Evolutionary conservation across 208 protist genomes (phyloP).

Genomic region (Crithidia acanthocephali): DNA sequence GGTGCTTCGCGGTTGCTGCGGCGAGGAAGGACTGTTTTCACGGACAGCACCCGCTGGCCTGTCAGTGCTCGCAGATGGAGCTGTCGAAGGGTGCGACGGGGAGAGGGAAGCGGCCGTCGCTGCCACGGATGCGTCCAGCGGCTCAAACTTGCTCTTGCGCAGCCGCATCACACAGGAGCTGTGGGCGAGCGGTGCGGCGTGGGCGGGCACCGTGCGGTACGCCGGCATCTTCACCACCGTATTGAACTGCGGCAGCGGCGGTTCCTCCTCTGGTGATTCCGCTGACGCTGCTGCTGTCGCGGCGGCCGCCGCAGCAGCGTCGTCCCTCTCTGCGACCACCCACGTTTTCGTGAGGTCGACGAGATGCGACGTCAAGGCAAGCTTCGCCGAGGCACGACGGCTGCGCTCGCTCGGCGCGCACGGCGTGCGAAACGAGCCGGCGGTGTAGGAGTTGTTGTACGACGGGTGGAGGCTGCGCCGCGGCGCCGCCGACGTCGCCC

Average conservation of each 20-base stretch:
- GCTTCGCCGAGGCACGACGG: neutral
- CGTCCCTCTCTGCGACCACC: conserved; percentile 8
- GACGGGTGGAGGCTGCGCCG: conserved; percentile 1
- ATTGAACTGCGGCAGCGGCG: neutral
- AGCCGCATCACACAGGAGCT: conserved; percentile 21
- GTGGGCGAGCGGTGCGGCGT: neutral
- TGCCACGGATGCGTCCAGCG: neutral
- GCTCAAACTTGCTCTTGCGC: conserved; percentile 20
- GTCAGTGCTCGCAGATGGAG: too few relatives aligned
- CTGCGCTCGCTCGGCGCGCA: neutral
- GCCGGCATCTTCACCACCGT: conserved; percentile 10
- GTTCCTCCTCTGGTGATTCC: neutral
- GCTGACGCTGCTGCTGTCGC: neutral
- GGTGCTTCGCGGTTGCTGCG: neutral
- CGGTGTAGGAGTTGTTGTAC: conserved; percentile 2
- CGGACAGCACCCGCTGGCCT: too few relatives aligned
- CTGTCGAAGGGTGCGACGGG: too few relatives aligned
- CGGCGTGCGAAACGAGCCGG: neutral
- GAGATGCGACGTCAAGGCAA: neutral
- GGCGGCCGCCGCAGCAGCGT: neutral
- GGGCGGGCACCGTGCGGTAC: neutral
- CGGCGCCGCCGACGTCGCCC: neutral
- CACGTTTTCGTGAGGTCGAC: conserved; percentile 14
- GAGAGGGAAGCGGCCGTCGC: neutral
- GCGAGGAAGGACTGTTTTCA: neutral